Evolutionary conservation across 1,284 basidiomycete species (phyloP), one percentile per base, ranked within the genome.

Genomic region (Puccinia coronata): DNA sequence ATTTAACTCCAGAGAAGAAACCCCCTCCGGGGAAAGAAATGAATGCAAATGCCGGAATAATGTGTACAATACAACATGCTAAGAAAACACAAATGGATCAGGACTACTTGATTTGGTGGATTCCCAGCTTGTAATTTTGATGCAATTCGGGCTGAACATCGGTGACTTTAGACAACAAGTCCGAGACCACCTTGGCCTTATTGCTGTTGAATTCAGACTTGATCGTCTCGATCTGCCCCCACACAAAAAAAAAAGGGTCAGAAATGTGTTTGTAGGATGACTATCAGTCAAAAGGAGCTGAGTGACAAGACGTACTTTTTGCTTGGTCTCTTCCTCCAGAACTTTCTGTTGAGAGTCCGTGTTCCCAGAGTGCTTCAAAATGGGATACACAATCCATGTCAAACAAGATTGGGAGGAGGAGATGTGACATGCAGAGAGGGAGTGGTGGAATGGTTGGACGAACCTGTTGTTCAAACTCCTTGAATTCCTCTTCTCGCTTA

Each of bases 401-500:
- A 6, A 18, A 31, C 23, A 16, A 57, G 39, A 47, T 23, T 25
- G 55, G 14, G 16, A 59, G 28, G 36, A 76, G 36, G 23, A 36
- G 63, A 51, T 31, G n/a, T 20, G 11, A 2, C 25, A n/a, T n/a
- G n/a, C n/a, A n/a, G n/a, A n/a, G n/a, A n/a, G n/a, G n/a, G n/a
- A n/a, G n/a, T n/a, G n/a, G n/a, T n/a, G n/a, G 43, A 23, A 36
- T 25, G 16, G n/a, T 0, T 31, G 20, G n/a, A 74, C 53, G 36
- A 73, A 61, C 55, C 70, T 53, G 59, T 51, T 76, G 41, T 47
- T 76, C 59, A 36, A 80, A 74, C 14, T 59, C 43, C n/a, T 80
- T 55, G 47, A 80, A 80, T 47, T 80, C 79, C 39, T 72, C 28
- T 67, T 80, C 79, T 39, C 79, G 28, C 67, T 80, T 80, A 51